Evolutionary conservation across 495 filamentous ascomycete species (phyloP).

Genomic region (Trichocladium antarcticum): DNA sequence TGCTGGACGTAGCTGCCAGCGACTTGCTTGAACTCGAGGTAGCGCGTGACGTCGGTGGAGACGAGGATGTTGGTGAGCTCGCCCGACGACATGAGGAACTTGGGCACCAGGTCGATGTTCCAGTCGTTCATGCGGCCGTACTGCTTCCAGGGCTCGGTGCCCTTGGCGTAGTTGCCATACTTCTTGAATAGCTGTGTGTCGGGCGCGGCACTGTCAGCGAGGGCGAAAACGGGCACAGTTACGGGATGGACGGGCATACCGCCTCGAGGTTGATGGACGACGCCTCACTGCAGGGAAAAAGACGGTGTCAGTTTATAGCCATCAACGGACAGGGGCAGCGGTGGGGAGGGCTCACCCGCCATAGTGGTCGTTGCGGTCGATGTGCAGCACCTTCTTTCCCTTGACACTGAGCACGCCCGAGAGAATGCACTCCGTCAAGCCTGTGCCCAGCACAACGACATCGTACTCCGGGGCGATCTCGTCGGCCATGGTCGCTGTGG

Average conservation of each 20-base stretch:
- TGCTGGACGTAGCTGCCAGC: slow-evolving; percentile 97
- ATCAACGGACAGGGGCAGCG: slow-evolving; percentile 6
- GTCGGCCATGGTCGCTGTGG: slow-evolving; percentile 51
- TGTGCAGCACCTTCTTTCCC: slow-evolving; percentile 97
- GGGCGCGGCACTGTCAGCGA: slow-evolving; percentile 3
- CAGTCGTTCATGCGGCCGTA: slow-evolving; percentile 95
- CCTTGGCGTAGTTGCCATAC: slow-evolving; percentile 68
- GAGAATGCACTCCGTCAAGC: slow-evolving; percentile 95
- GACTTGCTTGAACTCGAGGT: slow-evolving; percentile 97
- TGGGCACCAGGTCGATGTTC: slow-evolving; percentile 98
- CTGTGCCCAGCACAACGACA: slow-evolving; percentile 95
- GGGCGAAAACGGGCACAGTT: background rate
- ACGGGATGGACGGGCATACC: slow-evolving; percentile 38
- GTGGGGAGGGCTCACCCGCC: slow-evolving; percentile 55
- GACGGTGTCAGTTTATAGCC: slow-evolving; percentile 19
- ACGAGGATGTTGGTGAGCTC: slow-evolving; percentile 97
- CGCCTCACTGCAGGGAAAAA: slow-evolving; percentile 59
- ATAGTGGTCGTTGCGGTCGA: slow-evolving; percentile 98
- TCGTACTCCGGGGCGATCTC: slow-evolving; percentile 97
- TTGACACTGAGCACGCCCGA: slow-evolving; percentile 97
- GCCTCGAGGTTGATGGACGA: slow-evolving; percentile 90
- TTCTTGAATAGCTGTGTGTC: slow-evolving; percentile 74
- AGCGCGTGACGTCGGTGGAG: slow-evolving; percentile 91
- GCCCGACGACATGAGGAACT: slow-evolving; percentile 96
- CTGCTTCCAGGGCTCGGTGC: slow-evolving; percentile 94